Conservation (phyloP, 805 yeast genomes). For the Saccharomycopsis sp. region DNA sequence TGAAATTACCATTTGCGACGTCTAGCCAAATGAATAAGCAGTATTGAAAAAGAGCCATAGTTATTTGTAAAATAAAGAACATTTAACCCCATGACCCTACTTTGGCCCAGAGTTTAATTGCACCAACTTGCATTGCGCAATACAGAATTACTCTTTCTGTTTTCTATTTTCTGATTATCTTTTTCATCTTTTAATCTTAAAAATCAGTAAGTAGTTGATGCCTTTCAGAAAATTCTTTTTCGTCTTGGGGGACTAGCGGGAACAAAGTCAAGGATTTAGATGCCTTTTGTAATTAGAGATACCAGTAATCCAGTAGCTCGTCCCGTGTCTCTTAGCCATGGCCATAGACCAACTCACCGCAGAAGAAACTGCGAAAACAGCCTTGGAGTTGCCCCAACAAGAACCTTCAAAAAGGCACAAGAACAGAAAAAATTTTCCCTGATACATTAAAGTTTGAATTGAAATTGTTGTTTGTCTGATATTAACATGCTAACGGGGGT, state of each 20-base stretch:
- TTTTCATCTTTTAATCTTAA: not conserved
- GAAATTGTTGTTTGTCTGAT: not conserved
- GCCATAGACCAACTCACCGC: no score
- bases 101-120: not conserved
- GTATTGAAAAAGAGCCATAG: not conserved
- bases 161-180: not conserved
- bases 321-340: no score
- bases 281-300: no score
- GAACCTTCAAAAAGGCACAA: no score
- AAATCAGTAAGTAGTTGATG: not conserved
- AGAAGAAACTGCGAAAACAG: no score
- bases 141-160: not conserved
- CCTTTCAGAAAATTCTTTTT: not conserved
- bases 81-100: not conserved
- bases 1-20: not conserved
- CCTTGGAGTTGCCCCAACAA: no score
- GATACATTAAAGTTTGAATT: not conserved
- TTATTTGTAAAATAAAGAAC: not conserved
- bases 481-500: not conserved
- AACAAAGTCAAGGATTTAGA: not conserved
- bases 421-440: not conserved
- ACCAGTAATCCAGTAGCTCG: no score
- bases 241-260: not conserved
- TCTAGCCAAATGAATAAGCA: not conserved
- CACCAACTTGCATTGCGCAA: not conserved